Evolutionary conservation across 805 yeast genomes (phyloP), one percentile per base, ranked within the genome.

Genomic region (Lipomyces mesembrius): DNA sequence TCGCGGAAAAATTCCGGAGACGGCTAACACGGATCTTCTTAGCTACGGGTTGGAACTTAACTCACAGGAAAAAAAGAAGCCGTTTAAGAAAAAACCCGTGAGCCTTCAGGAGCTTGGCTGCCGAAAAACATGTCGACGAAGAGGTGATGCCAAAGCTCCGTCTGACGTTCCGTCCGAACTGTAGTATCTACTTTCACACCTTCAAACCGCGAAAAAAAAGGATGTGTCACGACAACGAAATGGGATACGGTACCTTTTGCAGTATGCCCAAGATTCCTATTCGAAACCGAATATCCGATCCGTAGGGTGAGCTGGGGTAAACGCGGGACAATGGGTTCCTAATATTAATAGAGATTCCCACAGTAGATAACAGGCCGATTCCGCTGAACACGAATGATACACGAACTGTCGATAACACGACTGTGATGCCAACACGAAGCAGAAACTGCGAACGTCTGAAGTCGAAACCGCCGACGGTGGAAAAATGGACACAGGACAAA

Each of bases 31-130:
- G 55, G 55, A 52, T 52, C 55, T 52, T 52, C 55, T 52, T 52
- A 22, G 29, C 27, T 52, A 29, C 27, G 49, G 55, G 55, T 52
- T 52, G 55, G 55, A 52, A 52, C 55, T 52, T 52, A n/a, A 52
- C 55, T 52, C 55, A 52, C 55, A 52, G 34, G 55, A 52, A 20
- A 52, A 52, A 52, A 52, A 52, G 55, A 52, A 52, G 55, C 55
- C 55, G 55, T 12, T 52, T 52, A 52, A 52, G 55, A 52, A 52
- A 52, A 52, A 52, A 52, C 55, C 34, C 20, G 55, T 52, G 55
- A 52, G 55, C 55, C 55, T 52, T 52, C 55, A 14, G 32, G 55
- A 52, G 55, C 49, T n/a, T 43, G 49, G 49, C 55, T 52, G 55
- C 34, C 9, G 55, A 49, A 20, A 49, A 25, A 17, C 11, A 25